Evolutionary conservation across 202 grass and related monocot genomes (phyloP), one percentile per base, ranked within the genome.

Genomic region (Musa balbisiana): DNA sequence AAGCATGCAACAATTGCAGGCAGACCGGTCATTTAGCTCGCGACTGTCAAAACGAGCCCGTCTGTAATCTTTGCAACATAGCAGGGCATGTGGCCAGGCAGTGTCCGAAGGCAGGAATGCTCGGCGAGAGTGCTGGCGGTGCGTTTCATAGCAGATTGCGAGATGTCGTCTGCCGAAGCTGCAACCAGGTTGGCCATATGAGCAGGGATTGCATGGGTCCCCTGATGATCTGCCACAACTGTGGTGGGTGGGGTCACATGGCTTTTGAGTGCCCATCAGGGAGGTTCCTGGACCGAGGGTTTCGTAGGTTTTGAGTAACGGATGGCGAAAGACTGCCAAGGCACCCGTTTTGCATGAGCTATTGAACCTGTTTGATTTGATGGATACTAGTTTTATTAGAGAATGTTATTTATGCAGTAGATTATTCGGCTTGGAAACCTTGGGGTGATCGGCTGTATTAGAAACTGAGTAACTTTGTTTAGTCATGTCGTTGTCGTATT

Each of bases 1-100:
- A 99, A 82, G 95, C 95, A 29, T 99, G 95, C 91, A 99, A 99
- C 75, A 99, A 99, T 66, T 99, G 95, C 80, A 77, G 95, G 79
- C 87, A 99, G 75, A 99, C 87, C 27, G 95, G 95, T 11, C 95
- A 99, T 79, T 76, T 99, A 51, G 95, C 92, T 23, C 95, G 95
- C 16, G 90, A 99, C 88, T 99, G 91, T 75, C 82, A 89, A 9
- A 95, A 99, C 49, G 91, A 99, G 60, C 95, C 95, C 58, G 87
- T 99, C 54, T 99, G 95, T 75, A 99, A 99, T 49, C 69, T 99
- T 13, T 99, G 95, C 80, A 91, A 99, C 73, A 70, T 95, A 59
- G 91, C 87, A 25, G 95, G 95, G 52, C 95, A 99, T 86, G 74
- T 99, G 62, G 95, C 95, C 6, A 82, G 95, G 63, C 67, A 95